Evolutionary conservation across 2,329 filamentous ascomycete genomes (phyloP).

Genomic region (Fusarium veterinarium): DNA sequence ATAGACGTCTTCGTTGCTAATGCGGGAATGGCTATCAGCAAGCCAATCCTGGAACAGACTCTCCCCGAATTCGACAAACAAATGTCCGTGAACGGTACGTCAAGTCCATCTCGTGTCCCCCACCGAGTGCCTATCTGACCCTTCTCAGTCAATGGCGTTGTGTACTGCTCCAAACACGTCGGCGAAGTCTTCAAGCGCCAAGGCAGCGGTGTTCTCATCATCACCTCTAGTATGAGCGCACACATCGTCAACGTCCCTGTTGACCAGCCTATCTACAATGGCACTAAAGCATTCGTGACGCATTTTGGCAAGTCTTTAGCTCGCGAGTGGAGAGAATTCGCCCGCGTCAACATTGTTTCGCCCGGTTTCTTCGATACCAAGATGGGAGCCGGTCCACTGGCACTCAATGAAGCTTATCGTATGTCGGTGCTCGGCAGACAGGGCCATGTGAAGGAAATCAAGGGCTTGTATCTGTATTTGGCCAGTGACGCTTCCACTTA

Average conservation of each 20-base stretch:
- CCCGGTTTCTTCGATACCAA: conserved; percentile 61
- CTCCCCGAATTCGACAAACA: conserved; percentile 61
- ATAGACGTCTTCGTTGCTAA: neutral
- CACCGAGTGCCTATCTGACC: neutral
- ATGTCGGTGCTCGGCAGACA: conserved; percentile 67
- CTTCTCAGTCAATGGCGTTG: conserved; percentile 55
- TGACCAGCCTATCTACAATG: conserved; percentile 66
- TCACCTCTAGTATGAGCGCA: conserved; percentile 60
- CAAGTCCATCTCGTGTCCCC: rapidly evolving
- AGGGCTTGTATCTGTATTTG: conserved; percentile 66
- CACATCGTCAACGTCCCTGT: conserved; percentile 61
- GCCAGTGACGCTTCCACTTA: conserved; percentile 56
- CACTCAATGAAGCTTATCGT: conserved; percentile 58
- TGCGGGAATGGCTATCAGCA: conserved; percentile 53
- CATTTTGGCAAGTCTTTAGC: conserved; percentile 66
- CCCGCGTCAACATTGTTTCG: conserved; percentile 63
- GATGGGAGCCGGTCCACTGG: conserved; percentile 58
- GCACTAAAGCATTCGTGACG: conserved; percentile 63
- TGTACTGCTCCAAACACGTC: conserved; percentile 56
- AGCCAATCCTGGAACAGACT: conserved; percentile 65
- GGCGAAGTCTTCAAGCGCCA: conserved; percentile 57
- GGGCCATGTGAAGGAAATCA: conserved; percentile 72
- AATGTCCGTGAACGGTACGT: conserved; percentile 61
- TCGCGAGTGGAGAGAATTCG: conserved; percentile 66
- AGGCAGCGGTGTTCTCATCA: conserved; percentile 60